Base-by-base conservation (phyloP, 2,329 filamentous ascomycete genomes). In the Juglanconis oblonga region DNA sequence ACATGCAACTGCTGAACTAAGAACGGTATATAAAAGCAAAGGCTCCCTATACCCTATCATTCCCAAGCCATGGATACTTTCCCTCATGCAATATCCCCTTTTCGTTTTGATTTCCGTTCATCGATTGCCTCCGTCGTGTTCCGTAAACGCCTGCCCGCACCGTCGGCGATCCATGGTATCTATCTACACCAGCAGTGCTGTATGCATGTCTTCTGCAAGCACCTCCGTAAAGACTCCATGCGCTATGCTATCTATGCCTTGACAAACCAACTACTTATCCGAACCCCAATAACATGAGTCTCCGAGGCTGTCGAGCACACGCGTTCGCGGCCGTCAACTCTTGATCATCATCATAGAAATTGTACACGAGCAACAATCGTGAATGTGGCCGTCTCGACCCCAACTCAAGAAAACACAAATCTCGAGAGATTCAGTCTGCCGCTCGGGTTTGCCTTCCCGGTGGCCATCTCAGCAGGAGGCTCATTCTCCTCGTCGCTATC, bases 401-500 rank as follows among this genome's bases (percentile, higher is more conserved):
- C 48, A 17, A 40, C 8, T 71, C 64, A 74, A 42, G 63, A 51
- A 53, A 72, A 84, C 59, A 77, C 66, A 68, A 83, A 85, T 35
- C 73, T 76, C 6, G 81, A 79, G 52, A 85, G 70, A 61, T 84
- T 72, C 31, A 84, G 67, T 45, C 73, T 76, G 52, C 64, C 48
- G 47, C 47, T 29, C 5, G 33, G 10, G 29, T 36, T 7, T 4
- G 45, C 31, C n/a, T 52, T 33, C n/a, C 29, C 32, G 2, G 17
- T 44, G 8, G 33, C 6, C 6, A 47, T 13, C 33, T 54, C 47
- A 31, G 42, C 32, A 8, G 54, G 58, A 42, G 64, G 62, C 11
- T 79, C 78, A 17, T 75, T 74, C 57, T 81, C 80, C 17, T 66
- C 78, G 61, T 81, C 80, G 62, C 81, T 83, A 67, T 81, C 81